Evolutionary conservation across 306 rosid genomes (phyloP).

Genomic region (Vigna angularis): DNA sequence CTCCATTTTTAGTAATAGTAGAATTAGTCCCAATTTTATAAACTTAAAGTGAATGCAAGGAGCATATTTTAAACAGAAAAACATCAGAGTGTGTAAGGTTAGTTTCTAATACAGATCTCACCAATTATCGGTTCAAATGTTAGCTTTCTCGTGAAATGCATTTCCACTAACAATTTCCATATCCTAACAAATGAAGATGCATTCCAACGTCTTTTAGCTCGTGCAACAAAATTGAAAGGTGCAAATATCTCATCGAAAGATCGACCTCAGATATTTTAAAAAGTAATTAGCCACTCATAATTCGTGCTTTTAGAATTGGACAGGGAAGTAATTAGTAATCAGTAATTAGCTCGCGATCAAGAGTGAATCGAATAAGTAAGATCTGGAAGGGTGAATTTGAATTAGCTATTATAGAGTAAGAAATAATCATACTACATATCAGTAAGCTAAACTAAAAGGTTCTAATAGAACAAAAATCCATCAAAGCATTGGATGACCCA

Average conservation of each 20-base stretch:
- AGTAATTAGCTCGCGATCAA: conserved; percentile 7
- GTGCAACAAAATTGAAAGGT: conserved; percentile 22
- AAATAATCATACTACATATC: conserved; percentile 5
- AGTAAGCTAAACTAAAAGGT: conserved; percentile 18
- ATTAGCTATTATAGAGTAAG: conserved; percentile 28
- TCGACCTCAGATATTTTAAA: not conserved
- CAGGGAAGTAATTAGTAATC: not conserved
- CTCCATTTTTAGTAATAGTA: not conserved
- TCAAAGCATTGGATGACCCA: conserved; percentile 39
- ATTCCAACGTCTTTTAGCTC: conserved; percentile 15
- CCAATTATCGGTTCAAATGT: conserved; percentile 5
- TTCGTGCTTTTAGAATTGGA: not conserved
- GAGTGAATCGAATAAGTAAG: conserved; percentile 34
- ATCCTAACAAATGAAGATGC: not conserved
- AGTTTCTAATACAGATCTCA: conserved; percentile 22
- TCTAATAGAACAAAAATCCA: not conserved
- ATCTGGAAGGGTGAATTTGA: conserved; percentile 41
- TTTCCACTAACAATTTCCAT: conserved; percentile 8
- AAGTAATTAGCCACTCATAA: not conserved
- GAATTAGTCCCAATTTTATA: conserved; percentile 10
- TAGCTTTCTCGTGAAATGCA: conserved; percentile 17
- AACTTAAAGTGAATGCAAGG: not conserved
- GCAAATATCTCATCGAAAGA: not conserved
- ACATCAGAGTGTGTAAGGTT: not conserved
- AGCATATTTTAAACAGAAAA: not conserved